phyloP scores from a whole-genome alignment of 192 early-diverging fungal genomes.

The Dissophora ornata region DNA sequence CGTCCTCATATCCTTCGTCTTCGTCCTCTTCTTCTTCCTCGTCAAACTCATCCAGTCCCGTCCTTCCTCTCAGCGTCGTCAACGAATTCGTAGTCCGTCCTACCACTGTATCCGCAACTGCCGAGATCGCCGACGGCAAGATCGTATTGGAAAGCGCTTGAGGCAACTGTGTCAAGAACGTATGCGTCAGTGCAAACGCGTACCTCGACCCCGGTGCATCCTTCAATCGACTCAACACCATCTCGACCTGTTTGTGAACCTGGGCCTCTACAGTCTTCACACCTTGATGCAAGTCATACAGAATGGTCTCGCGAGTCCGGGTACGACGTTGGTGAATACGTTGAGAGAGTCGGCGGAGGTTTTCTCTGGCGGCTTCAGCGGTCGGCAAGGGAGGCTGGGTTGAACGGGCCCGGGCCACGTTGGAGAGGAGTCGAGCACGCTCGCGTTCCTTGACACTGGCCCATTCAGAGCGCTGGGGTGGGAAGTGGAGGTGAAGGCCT shows the following conservation, averaged over 20 bases:
- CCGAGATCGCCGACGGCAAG: conserved; percentile 48
- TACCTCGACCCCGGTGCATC: conserved; percentile 44
- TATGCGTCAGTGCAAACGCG: conserved; percentile 45
- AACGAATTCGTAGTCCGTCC: conserved; percentile 40
- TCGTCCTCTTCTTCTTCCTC: conserved; percentile 46
- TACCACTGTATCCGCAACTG: conserved; percentile 45
- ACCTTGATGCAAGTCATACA: conserved; percentile 43
- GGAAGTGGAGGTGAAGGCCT: conserved; percentile 20
- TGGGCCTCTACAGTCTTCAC: conserved; percentile 49
- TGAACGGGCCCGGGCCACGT: conserved; percentile 28
- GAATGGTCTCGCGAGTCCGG: conserved; percentile 38
- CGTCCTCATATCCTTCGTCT: conserved; percentile 20
- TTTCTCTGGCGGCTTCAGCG: conserved; percentile 33
- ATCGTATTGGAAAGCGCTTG: conserved; percentile 45
- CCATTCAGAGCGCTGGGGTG: conserved; percentile 38
- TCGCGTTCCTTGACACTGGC: conserved; percentile 40
- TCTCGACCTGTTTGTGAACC: conserved; percentile 52
- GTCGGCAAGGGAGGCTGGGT: conserved; percentile 6
- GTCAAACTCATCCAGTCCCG: conserved; percentile 42
- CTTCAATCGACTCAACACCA: conserved; percentile 38
- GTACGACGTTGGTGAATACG: conserved; percentile 40
- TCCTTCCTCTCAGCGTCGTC: conserved; percentile 27
- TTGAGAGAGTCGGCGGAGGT: conserved; percentile 33
- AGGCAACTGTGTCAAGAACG: conserved; percentile 42
- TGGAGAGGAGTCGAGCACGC: conserved; percentile 33